Evolutionary conservation across 2,329 filamentous ascomycete genomes (phyloP), one percentile per base, ranked within the genome.

Genomic region (Fusarium longipes): DNA sequence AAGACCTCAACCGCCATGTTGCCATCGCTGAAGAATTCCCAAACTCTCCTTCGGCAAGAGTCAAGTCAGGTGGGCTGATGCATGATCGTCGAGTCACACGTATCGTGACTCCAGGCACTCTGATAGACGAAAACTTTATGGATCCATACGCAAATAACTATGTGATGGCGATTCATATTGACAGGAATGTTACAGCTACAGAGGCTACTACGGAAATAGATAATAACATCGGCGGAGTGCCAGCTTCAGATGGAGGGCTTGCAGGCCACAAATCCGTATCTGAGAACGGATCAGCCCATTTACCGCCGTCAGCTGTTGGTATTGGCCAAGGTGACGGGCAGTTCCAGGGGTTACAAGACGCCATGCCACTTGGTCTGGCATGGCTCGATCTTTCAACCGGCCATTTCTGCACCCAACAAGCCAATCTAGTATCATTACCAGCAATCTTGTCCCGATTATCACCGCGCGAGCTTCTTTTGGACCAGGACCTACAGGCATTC

Each of bases 121-220:
- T 99, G 53, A 97, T 99, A 69, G 96, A 99, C 78, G 96, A 99
- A 79, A 94, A 93, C 72, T 99, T 98, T 77, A 93, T 99, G 83
- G 93, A 98, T 76, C 93, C 93, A 2, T 95, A 92, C 75, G 89
- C 92, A 73, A 97, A 96, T 79, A 98, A 97, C 76, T 99, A 95
- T 77, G 84, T 98, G 32, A 86, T 98, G 76, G 90, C 92, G 35
- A 86, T 98, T 45, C 87, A 96, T 74, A 77, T 60, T 11, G 47
- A 60, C n/a, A 12, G 27, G 29, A 38, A 38, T 27, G 32, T 12
- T 35, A 18, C 36, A 32, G 48, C 20, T 22, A n/a, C 40, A 38
- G 30, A 47, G 18, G 27, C 27, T 24, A 14, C 14, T 35, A 14
- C 27, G 27, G 32, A 39, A 36, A 29, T 90, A 18, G 30, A 86